Evolutionary conservation across 495 filamentous ascomycete species (phyloP), one percentile per base, ranked within the genome.

Genomic region (Penicillium canescens): DNA sequence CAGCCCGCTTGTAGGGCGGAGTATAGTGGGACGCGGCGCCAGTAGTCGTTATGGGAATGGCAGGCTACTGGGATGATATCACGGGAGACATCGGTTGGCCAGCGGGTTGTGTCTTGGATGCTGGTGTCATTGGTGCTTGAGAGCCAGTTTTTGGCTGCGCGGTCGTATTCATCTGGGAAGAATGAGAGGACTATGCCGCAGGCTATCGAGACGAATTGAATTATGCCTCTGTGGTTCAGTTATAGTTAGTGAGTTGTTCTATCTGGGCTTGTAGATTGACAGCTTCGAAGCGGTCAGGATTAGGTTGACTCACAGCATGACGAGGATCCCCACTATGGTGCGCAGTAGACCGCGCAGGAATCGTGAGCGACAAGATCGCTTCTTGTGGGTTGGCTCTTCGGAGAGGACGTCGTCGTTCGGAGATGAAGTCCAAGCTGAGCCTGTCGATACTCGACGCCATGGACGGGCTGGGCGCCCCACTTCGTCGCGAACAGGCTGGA

Each of bases 41-140:
- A 96, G 71, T 96, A 96, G 72, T 96, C 92, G 63, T 96, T 96
- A 69, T 96, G 92, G 0, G 89, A 93, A 67, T 75, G 66, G 55
- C 86, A 91, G 4, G 74, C 78, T 39, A 88, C 81, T 0, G 90
- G 89, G 0, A 75, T 50, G 36, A 93, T 82, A 56, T 87, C 88
- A 9, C 82, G 78, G 5, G 89, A 85, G 59, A 90, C 86, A 70
- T 91, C 86, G 0, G 89, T 90, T 0, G 89, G 88, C 68, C 90
- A 93, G 61, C 78, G 81, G 4, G 77, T 70, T 26, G 82, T 68
- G 7, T 71, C 74, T 4, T 64, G 57, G 69, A 75, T 4, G 74
- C 80, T 45, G 68, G 68, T 7, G n/a, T 47, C 43, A 6, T 57
- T 74, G 70, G 46, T 72, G 74, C 6, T 80, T 81, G 61, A 76